A percentile compares a stretch with the other conserved stretches of the same genome.
Evolutionary conservation across 2,329 filamentous ascomycete species (phyloP).

Genomic region (Diaporthe humulicola): DNA sequence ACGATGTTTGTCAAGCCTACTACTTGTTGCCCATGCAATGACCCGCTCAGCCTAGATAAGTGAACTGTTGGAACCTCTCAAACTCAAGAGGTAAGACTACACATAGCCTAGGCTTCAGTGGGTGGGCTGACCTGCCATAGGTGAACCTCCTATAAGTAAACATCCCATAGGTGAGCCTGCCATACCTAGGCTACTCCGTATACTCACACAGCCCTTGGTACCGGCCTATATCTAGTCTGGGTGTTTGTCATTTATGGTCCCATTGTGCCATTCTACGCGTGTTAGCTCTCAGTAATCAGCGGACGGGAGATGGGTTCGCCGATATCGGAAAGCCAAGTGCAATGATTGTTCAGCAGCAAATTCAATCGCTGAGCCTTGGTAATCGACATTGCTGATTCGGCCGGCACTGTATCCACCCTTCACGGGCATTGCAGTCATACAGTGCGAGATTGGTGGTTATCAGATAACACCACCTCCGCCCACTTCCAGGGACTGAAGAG

Average conservation of each 20-base stretch:
- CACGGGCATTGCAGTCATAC: slow-evolving; percentile 14
- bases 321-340: slow-evolving; percentile 8
- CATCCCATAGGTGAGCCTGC: too few species aligned
- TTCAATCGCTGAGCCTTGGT: slow-evolving; percentile 5
- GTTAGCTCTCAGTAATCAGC: background rate
- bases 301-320: background rate
- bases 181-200: background rate
- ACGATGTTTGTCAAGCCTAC: background rate
- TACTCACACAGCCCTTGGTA: background rate
- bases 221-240: too few species aligned
- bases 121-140: too few species aligned
- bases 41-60: background rate
- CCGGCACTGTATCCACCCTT: slow-evolving; percentile 16
- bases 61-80: background rate
- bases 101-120: background rate
- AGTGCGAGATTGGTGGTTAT: slow-evolving; percentile 2
- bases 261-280: background rate
- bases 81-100: background rate
- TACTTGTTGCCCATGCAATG: background rate
- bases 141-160: too few species aligned
- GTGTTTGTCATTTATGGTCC: background rate
- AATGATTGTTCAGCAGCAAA: slow-evolving; percentile 27
- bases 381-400: slow-evolving; percentile 26
- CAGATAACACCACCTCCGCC: slow-evolving; percentile 3
- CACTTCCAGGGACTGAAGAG: background rate